Evolutionary conservation across 768 basidiomycete genomes (phyloP), one percentile per base, ranked within the genome.

Genomic region (Lyophyllum semitale): DNA sequence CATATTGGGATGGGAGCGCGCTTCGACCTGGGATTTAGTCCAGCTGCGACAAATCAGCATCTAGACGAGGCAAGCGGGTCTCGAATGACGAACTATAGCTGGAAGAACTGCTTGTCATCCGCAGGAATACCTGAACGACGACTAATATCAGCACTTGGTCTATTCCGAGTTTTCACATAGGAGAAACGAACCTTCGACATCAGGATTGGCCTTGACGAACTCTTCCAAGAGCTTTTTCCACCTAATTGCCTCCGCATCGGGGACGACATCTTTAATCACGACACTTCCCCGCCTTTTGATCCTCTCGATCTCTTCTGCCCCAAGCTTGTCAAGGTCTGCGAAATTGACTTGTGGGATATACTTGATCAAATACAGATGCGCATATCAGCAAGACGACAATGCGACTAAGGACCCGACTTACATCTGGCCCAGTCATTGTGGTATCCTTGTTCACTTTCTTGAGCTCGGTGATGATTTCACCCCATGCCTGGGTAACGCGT

Each of bases 41-140:
- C 75, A 76, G 51, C 75, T 77, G 33, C 22, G 15, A 22, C 26
- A 30, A 27, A n/a, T 26, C 49, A 50, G 54, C 37, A 32, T 32
- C 15, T 17, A 15, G 32, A 15, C 17, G 27, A 1, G 9, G 32
- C 20, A 23, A 26, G 29, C 13, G 38, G 12, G 17, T 27, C 35
- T 35, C 25, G 8, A 48, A 15, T 18, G 26, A 74, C 82, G 49
- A 60, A 87, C 88, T 89, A 89, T 46, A 90, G 80, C 63, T 84
- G 72, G 69, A 86, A 89, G 70, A 91, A 88, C 61, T 90, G 88
- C 48, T 85, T 88, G 60, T 89, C 71, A n/a, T 77, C 59, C 5
- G 57, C 74, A 0, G 87, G 85, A 29, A 76, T 51, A 17, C 85
- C 84, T 87, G 38, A n/a, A 9, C 20, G 18, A 25, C 54, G 23